Evolutionary conservation across 352 stramenopile species (phyloP).

Genomic region (Globisporangium mamillatum): DNA sequence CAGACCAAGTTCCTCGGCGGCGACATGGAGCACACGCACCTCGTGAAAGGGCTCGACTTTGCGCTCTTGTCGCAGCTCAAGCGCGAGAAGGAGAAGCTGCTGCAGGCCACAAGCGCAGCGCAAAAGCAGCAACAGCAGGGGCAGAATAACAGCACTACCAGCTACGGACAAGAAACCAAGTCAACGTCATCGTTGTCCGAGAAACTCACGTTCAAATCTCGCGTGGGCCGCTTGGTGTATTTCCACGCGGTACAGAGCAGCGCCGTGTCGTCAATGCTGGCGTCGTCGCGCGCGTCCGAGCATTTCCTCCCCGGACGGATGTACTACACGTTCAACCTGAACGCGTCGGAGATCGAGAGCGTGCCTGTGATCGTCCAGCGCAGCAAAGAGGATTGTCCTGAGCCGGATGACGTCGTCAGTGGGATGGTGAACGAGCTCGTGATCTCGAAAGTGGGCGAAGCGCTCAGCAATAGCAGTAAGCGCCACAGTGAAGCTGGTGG

Average conservation of each 20-base stretch:
- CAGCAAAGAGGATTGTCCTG: constrained; percentile 72
- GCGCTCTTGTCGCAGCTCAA: constrained; percentile 85
- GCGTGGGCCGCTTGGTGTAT: constrained; percentile 60
- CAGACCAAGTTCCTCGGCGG: constrained; percentile 83
- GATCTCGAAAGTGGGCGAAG: constrained; percentile 38
- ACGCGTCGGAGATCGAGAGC: constrained; percentile 35
- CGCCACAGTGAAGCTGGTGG: constrained; percentile 2
- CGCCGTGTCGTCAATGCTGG: not conserved
- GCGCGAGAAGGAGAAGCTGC: constrained; percentile 64
- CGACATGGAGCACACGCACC: constrained; percentile 83
- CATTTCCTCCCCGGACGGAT: constrained; percentile 71
- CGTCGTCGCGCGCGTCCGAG: constrained; percentile 39
- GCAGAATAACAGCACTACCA: not conserved
- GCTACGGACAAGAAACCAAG: not conserved
- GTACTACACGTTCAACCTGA: constrained; percentile 72
- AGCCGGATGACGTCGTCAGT: constrained; percentile 51
- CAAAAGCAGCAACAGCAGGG: constrained; percentile 28
- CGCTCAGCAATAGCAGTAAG: constrained; percentile 23
- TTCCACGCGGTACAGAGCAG: constrained; percentile 58
- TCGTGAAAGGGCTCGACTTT: constrained; percentile 89
- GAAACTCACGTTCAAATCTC: constrained; percentile 57
- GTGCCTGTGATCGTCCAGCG: constrained; percentile 60
- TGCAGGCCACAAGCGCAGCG: constrained; percentile 24
- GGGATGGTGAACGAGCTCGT: constrained; percentile 50
- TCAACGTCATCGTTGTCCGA: constrained; percentile 7